A percentile compares a stretch with the other conserved stretches of the same genome.
phyloP scores from a whole-genome alignment of 306 rosid genomes.

The Dalbergia cochinchinensis region DNA sequence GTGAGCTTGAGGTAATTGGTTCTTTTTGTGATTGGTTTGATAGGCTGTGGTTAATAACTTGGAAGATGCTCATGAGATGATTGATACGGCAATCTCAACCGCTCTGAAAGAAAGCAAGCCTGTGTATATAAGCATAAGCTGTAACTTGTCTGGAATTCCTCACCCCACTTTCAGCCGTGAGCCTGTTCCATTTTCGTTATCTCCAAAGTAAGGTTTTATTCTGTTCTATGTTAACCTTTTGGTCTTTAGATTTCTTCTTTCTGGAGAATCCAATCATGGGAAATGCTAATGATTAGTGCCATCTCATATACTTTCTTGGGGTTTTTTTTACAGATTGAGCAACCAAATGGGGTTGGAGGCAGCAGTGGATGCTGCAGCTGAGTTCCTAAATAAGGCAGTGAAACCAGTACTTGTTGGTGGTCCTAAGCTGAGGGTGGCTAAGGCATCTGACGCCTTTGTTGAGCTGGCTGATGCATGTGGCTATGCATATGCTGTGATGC shows the following conservation, averaged over 20 bases:
- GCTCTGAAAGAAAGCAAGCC: constrained; percentile 93
- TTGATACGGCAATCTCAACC: constrained; percentile 82
- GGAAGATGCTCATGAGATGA: constrained; percentile 88
- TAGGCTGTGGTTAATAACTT: constrained; percentile 83
- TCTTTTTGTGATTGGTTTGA: constrained; percentile 9
- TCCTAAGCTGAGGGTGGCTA: constrained; percentile 71
- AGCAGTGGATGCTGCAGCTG: constrained; percentile 71
- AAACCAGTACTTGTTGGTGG: constrained; percentile 77
- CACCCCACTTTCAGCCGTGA: constrained; percentile 72
- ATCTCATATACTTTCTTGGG: neutral
- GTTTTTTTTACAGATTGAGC: constrained; percentile 52
- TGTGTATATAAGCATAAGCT: constrained; percentile 85
- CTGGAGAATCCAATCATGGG: neutral
- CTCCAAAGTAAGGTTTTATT: constrained; percentile 53
- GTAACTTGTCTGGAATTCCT: constrained; percentile 70
- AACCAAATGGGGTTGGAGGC: constrained; percentile 65
- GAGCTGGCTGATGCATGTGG: constrained; percentile 68
- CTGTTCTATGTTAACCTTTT: neutral
- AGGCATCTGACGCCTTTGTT: constrained; percentile 56
- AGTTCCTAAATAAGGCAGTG: constrained; percentile 71
- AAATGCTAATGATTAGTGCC: constrained; percentile 1
- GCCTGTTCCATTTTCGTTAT: constrained; percentile 66
- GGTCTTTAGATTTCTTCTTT: neutral
- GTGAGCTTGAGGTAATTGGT: neutral
- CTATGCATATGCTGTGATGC: constrained; percentile 65